These are phyloP conservation scores for Chrysanthemum lavandulifolium DNA, from an alignment of 129 eudicot species.

Conservation along the genomic window DNA sequence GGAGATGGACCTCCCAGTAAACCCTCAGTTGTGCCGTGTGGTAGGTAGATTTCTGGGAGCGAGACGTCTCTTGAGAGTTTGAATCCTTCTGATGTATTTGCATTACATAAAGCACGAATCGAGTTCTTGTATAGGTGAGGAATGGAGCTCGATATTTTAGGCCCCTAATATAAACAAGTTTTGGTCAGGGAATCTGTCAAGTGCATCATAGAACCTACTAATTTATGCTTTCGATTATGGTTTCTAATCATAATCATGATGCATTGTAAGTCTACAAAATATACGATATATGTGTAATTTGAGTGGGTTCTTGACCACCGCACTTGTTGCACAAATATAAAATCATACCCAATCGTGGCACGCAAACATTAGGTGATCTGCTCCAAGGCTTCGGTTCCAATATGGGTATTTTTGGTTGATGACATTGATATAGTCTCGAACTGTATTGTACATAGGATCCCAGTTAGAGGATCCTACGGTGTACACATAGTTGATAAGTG, in stretches of 20 bases:
- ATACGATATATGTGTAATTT: neutral
- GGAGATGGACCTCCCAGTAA: conserved; percentile 58
- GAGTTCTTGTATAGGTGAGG: conserved; percentile 59
- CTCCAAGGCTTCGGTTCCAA: conserved; percentile 76
- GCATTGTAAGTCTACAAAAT: neutral
- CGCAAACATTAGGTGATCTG: conserved; percentile 84
- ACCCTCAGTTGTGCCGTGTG: conserved; percentile 47
- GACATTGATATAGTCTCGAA: conserved; percentile 51
- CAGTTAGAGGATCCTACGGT: conserved; percentile 45
- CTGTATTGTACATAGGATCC: conserved; percentile 52
- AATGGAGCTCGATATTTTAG: conserved; percentile 45
- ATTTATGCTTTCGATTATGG: too few relatives aligned
- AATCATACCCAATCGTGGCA: conserved; percentile 73
- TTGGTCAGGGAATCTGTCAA: too few relatives aligned
- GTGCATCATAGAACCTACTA: too few relatives aligned
- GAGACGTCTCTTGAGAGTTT: conserved; percentile 61
- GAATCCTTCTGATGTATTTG: conserved; percentile 79
- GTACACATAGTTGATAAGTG: conserved; percentile 42
- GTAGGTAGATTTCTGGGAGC: conserved; percentile 74
- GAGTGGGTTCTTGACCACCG: neutral
- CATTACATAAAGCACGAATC: conserved; percentile 76
- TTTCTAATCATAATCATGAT: too few relatives aligned
- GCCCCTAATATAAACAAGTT: conserved; percentile 46
- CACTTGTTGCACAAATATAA: neutral
- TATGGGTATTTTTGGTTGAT: conserved; percentile 51